A percentile compares a stretch with the other conserved stretches of the same genome.
Evolutionary conservation across 2,329 filamentous ascomycete genomes (phyloP).

Genomic region (Phyllosticta citrichinensis): DNA sequence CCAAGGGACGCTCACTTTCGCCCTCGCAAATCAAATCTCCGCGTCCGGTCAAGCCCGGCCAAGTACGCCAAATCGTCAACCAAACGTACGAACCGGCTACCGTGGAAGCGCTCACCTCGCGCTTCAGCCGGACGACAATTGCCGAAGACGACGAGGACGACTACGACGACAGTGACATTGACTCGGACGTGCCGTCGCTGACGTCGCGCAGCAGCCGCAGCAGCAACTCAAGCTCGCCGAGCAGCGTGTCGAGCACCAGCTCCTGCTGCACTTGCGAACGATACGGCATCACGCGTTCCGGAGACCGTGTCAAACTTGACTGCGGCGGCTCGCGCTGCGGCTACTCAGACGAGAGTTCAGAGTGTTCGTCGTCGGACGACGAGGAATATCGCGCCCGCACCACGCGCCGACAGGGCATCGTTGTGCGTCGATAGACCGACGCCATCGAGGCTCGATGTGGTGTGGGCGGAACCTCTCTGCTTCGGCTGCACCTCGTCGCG

Average conservation of each 20-base stretch:
- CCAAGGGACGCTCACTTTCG: slow-evolving; percentile 81
- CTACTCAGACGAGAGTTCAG: slow-evolving; percentile 60
- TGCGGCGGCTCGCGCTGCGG: slow-evolving; percentile 84
- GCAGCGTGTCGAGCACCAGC: slow-evolving; percentile 46
- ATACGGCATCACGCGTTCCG: slow-evolving; percentile 90
- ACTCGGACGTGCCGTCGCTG: slow-evolving; percentile 60
- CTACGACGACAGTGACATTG: slow-evolving; percentile 56
- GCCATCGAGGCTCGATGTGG: not conserved
- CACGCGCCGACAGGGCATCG: slow-evolving; percentile 37
- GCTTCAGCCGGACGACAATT: slow-evolving; percentile 55
- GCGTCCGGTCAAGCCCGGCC: slow-evolving; percentile 78
- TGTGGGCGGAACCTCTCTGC: not conserved
- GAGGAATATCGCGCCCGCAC: slow-evolving; percentile 46
- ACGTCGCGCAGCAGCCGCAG: slow-evolving; percentile 47
- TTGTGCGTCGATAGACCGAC: slow-evolving; percentile 27
- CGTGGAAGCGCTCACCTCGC: slow-evolving; percentile 69
- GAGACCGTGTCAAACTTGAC: slow-evolving; percentile 90
- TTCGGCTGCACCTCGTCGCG: not conserved
- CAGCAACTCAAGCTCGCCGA: slow-evolving; percentile 56
- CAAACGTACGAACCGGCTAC: slow-evolving; percentile 66
- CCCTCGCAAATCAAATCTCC: slow-evolving; percentile 84
- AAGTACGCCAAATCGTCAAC: slow-evolving; percentile 78
- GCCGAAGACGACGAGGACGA: slow-evolving; percentile 42
- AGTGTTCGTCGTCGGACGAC: slow-evolving; percentile 63
- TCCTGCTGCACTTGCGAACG: slow-evolving; percentile 82